A percentile compares a stretch with the other conserved stretches of the same genome.
These are phyloP conservation scores for Pseudopyricularia javanii DNA, from an alignment of 2,329 filamentous ascomycete genomes.

Conservation along the genomic window DNA sequence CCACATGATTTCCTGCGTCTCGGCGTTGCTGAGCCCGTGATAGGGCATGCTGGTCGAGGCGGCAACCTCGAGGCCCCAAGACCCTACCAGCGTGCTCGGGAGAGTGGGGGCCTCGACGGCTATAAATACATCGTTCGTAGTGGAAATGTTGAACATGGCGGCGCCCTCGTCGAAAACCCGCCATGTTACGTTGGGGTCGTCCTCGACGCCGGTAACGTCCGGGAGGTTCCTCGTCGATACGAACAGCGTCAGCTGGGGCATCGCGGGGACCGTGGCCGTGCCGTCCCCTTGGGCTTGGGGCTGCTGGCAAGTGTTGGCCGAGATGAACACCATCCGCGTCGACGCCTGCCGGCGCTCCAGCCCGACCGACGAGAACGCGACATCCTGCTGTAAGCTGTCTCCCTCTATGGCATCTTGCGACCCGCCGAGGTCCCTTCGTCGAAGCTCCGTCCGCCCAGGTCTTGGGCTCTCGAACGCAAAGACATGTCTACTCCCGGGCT, in stretches of 20 bases:
- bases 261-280: conserved; percentile 20
- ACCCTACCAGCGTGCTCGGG: conserved; percentile 45
- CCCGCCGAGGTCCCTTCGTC: conserved; percentile 13
- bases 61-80: conserved; percentile 72
- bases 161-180: conserved; percentile 55
- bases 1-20: conserved; percentile 52
- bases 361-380: conserved; percentile 3
- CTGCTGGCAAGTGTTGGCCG: conserved; percentile 75
- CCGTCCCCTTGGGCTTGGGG: conserved; percentile 41
- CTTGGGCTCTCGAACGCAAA: conserved; percentile 49
- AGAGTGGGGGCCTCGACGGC: conserved; percentile 60
- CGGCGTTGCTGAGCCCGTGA: conserved; percentile 46
- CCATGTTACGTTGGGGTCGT: conserved; percentile 28
- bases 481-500: conserved; percentile 46
- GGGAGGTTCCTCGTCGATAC: conserved; percentile 61
- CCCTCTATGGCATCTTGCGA: conserved; percentile 10
- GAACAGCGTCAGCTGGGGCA: conserved; percentile 68
- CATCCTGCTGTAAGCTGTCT: conserved; percentile 4
- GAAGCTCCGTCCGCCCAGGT: conserved; percentile 10
- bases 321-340: conserved; percentile 56
- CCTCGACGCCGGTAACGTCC: conserved; percentile 35
- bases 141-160: conserved; percentile 48
- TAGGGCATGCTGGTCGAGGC: conserved; percentile 71
- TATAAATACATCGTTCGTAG: conserved; percentile 60
- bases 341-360: conserved; percentile 12